These are phyloP conservation scores for Apophysomyces sp. DNA, from an alignment of 371 early-diverging fungal species.

Conservation along the genomic window DNA sequence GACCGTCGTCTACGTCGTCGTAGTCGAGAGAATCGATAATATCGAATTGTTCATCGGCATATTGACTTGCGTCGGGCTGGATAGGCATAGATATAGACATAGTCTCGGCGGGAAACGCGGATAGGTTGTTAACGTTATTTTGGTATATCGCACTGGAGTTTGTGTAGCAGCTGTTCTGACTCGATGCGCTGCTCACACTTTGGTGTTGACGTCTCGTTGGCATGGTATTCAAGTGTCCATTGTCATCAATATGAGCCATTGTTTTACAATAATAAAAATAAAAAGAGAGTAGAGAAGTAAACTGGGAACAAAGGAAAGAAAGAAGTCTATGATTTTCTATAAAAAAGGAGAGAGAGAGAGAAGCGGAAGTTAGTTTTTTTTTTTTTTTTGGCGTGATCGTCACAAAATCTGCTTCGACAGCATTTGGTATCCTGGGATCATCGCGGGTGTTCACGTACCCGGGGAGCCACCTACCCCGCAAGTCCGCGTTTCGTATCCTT, in stretches of 20 bases:
- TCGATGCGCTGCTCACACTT: conserved; percentile 12
- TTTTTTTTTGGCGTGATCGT: neutral
- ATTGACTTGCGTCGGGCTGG: neutral
- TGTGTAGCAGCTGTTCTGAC: conserved; percentile 4
- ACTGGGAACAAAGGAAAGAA: neutral
- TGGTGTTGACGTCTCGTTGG: neutral
- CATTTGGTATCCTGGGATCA: too few species aligned
- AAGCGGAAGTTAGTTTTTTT: conserved; percentile 3
- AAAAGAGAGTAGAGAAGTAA: conserved; percentile 2
- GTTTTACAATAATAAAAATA: neutral
- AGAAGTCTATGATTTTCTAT: neutral
- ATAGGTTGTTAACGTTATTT: neutral
- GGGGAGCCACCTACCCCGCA: too few species aligned
- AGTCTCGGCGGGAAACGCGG: neutral
- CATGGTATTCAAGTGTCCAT: conserved; percentile 8
- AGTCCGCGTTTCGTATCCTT: too few species aligned
- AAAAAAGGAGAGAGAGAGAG: neutral
- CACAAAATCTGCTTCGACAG: neutral
- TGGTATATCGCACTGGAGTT: neutral
- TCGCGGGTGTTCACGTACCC: too few species aligned
- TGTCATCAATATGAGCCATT: conserved; percentile 9
- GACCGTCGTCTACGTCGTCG: conserved; percentile 42
- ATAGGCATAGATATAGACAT: neutral
- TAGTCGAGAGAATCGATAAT: conserved; percentile 43
- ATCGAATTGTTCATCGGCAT: conserved; percentile 30